Evolutionary conservation across 192 early-diverging fungal species (phyloP), one percentile per base, ranked within the genome.

Genomic region (Podila epicladia): DNA sequence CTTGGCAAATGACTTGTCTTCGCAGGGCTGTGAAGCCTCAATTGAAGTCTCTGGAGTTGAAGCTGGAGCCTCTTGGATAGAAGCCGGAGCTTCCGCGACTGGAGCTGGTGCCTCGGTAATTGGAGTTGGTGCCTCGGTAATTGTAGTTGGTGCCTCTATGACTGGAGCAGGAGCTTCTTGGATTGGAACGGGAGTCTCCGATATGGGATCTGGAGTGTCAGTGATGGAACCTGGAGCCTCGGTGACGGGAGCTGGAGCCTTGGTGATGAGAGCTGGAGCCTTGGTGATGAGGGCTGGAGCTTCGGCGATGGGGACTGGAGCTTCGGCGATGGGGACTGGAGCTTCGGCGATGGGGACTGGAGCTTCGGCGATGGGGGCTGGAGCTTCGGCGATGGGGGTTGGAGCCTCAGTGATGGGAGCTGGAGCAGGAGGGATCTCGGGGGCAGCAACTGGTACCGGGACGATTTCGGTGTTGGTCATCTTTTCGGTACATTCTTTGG

Each of bases 401-500:
- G 48, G 59, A n/a, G 51, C 15, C 15, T 48, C 28, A 19, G 24
- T 22, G 17, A 35, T 19, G 22, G 48, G 19, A 29, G 53, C 53
- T 24, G 53, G 53, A 17, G 53, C 24, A 26, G 22, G 31, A 26
- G 12, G 59, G 29, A 22, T 55, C 53, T 55, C 53, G 9, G 24
- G 11, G n/a, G 11, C 53, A 55, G n/a, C 22, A 55, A 24, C n/a
- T 24, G 53, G 53, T 24, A n/a, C 53, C 35, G 31, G 59, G 17
- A 61, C 31, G 20, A 61, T 61, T 33, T 31, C 59, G 29, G 59
- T 61, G 13, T 61, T 61, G 26, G 59, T 61, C 59, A 61, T 61
- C 59, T 61, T 61, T 31, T 61, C 59, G 19, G 59, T 12, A 6
- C 59, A 35, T 13, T 61, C 59, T 13, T 61, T 61, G 31, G 59